phyloP scores from a whole-genome alignment of 202 grass and related monocot species.

The Panicum virgatum region DNA sequence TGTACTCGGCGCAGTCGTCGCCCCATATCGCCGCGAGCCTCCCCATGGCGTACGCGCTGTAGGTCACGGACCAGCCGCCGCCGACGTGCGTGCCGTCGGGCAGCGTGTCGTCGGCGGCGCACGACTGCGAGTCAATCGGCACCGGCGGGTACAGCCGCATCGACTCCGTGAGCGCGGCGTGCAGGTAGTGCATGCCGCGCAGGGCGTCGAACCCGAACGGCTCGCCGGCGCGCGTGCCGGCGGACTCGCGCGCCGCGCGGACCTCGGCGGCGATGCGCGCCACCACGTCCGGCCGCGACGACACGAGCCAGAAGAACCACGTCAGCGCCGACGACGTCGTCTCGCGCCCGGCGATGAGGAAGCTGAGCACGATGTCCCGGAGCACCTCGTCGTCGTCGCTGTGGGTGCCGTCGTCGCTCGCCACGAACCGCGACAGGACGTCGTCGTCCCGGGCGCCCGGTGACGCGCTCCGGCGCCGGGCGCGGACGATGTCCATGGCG shows the following conservation, averaged over 20 bases:
- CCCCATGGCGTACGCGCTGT: conserved; percentile 57
- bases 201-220: conserved; percentile 54
- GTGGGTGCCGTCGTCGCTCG: conserved; percentile 19
- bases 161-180: conserved; percentile 63
- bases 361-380: conserved; percentile 53
- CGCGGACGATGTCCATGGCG: conserved; percentile 47
- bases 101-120: conserved; percentile 54
- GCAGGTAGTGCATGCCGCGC: conserved; percentile 65
- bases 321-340: conserved; percentile 54
- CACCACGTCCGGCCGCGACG: conserved; percentile 37
- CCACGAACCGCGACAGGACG: conserved; percentile 53
- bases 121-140: conserved; percentile 58
- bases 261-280: conserved; percentile 36
- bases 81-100: conserved; percentile 55
- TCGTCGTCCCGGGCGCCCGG: conserved; percentile 42
- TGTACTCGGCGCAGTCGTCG: conserved; percentile 47
- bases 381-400: conserved; percentile 45
- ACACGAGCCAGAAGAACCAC: conserved; percentile 65
- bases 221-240: not conserved
- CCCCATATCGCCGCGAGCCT: conserved; percentile 50
- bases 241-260: not conserved
- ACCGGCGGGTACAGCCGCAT: conserved; percentile 62
- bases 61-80: conserved; percentile 47
- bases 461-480: conserved; percentile 12
- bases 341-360: conserved; percentile 57